Base-by-base conservation (phyloP, 1,284 basidiomycete genomes). In the Singerocomus rubriflavus region DNA sequence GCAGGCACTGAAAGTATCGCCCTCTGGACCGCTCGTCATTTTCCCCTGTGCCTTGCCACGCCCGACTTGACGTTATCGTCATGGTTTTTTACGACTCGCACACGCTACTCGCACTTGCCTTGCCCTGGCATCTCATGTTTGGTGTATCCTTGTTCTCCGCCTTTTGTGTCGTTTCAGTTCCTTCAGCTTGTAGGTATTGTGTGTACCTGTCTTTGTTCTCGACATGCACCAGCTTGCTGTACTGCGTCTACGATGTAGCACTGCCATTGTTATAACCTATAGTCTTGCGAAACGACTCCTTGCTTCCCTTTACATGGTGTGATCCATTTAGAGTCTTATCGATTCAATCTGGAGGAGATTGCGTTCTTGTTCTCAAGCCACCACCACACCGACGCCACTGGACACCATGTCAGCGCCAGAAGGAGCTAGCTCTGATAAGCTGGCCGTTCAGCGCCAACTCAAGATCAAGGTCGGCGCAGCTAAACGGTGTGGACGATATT, bases 391-490 rank as follows among this genome's bases (percentile, higher is more conserved):
- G 26, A 58, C 35, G 34, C 44, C 51, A 36, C 32, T 12, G 36
- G 48, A 31, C 44, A 39, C 45, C 6, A 67, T 67, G 65, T 50
- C 65, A 10, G 17, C 50, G 44, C 37, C 42, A 6, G 41, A 54
- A 37, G 48, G 17, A 58, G 30, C 41, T 27, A 40, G 32, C 14
- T 54, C 53, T 30, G 55, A 56, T 12, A 59, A 49, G 53, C 63
- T 76, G 42, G 67, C 77, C 35, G 63, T 81, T 45, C 75, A 75
- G 52, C 77, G 78, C 51, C 87, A 91, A 65, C 79, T 94, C 59
- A 90, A 83, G 68, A 93, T 93, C 74, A 93, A 91, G 73, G 71
- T 82, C 5, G 85, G 85, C 38, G 79, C 77, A 32, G 80, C 83
- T 31, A 82, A 80, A 71, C 79, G 92, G 91, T 92, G 52, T 52